phyloP scores from a whole-genome alignment of 257 asterid species.

The Solanum paucissectum region DNA sequence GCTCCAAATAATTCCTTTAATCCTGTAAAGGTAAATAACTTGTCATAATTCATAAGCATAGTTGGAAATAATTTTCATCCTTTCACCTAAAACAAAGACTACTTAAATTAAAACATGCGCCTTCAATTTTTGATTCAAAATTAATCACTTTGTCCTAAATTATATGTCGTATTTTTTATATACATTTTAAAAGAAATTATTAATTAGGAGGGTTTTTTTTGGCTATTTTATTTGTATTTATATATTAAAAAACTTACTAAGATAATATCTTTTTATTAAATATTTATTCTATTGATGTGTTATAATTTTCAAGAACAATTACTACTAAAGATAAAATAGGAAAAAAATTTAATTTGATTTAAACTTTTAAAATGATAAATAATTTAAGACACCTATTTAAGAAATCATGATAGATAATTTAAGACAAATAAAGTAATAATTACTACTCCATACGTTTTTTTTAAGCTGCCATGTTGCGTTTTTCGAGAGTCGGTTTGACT shows the following conservation, averaged over 20 bases:
- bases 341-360: too few relatives aligned
- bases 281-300: not conserved
- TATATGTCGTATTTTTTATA: not conserved
- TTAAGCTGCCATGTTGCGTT: too few relatives aligned
- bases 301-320: not conserved
- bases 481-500: too few relatives aligned
- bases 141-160: not conserved
- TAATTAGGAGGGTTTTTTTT: not conserved
- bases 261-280: not conserved
- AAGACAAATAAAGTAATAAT: too few relatives aligned
- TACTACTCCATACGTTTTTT: too few relatives aligned
- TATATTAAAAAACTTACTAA: not conserved
- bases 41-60: not conserved
- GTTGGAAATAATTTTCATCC: not conserved
- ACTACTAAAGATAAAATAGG: too few relatives aligned
- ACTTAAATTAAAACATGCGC: not conserved
- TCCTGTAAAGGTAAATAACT: not conserved
- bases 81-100: not conserved
- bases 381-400: not conserved
- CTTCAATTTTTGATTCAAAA: not conserved
- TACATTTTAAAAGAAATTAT: too few relatives aligned
- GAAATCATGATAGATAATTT: not conserved
- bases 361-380: too few relatives aligned
- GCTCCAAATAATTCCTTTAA: not conserved
- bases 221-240: not conserved